These are phyloP conservation scores for Eucalyptus lansdowneana DNA, from an alignment of 345 rosid genomes.

Conservation along the genomic window DNA sequence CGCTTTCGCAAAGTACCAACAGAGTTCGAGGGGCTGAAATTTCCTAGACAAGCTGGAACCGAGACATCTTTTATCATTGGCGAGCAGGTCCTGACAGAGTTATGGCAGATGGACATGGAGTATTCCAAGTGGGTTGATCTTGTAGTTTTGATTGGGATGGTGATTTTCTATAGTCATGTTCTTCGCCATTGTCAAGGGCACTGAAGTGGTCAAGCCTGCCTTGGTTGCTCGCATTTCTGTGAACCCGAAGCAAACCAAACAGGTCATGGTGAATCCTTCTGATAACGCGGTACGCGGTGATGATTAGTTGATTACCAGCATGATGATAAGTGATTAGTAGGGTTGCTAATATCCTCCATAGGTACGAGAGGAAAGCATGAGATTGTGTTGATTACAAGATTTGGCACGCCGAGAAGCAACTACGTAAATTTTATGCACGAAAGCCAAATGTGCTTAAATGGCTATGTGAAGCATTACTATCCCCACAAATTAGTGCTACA, in stretches of 20 bases:
- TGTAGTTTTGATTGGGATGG: background rate
- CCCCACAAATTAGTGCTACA: background rate
- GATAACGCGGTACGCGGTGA: background rate
- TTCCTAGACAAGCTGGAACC: too few species aligned
- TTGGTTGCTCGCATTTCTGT: background rate
- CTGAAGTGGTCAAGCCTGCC: background rate
- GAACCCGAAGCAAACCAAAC: background rate
- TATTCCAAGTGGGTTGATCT: conserved; percentile 20
- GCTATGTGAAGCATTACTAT: background rate
- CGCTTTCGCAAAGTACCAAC: too few species aligned
- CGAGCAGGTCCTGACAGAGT: too few species aligned
- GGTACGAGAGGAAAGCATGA: background rate
- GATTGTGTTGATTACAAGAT: too few species aligned
- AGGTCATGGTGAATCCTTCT: background rate
- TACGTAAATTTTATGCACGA: background rate
- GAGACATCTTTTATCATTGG: too few species aligned
- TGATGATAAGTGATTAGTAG: background rate
- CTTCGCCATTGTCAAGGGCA: background rate
- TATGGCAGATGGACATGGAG: background rate
- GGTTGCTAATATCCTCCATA: background rate
- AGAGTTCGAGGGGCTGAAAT: too few species aligned
- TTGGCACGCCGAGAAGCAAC: background rate
- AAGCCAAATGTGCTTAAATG: background rate
- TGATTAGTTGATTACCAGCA: background rate
- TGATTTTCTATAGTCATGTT: background rate